These are phyloP conservation scores for Chloris gayana DNA, from an alignment of 176 grass and related monocot species.

Conservation along the genomic window DNA sequence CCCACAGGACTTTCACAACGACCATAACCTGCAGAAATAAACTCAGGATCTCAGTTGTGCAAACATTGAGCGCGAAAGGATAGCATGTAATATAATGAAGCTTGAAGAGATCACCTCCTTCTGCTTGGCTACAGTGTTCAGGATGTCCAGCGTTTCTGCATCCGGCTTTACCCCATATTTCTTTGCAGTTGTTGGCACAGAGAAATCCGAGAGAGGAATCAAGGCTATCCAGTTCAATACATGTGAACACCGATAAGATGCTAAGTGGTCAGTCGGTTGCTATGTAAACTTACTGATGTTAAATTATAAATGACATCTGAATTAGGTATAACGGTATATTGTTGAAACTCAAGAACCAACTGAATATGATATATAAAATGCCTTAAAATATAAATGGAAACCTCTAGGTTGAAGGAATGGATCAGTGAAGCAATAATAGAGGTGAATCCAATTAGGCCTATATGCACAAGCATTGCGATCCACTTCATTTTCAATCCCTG, in stretches of 20 bases:
- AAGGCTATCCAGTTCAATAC: slow-evolving; percentile 53
- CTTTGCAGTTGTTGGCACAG: slow-evolving; percentile 49
- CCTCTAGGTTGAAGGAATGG: neutral
- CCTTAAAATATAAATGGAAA: neutral
- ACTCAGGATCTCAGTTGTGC: neutral
- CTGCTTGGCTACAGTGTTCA: slow-evolving; percentile 69
- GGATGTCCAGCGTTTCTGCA: slow-evolving; percentile 79
- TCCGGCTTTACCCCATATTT: slow-evolving; percentile 90
- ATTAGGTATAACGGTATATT: neutral
- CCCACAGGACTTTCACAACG: slow-evolving; percentile 74
- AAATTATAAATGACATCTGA: neutral
- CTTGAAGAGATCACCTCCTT: slow-evolving; percentile 60
- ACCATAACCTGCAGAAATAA: slow-evolving; percentile 51
- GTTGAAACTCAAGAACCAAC: neutral
- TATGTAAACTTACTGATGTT: neutral
- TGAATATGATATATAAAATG: neutral
- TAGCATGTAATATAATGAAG: neutral
- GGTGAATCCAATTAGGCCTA: too few relatives aligned
- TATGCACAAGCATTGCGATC: neutral
- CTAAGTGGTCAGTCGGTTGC: neutral
- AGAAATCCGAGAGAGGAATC: slow-evolving; percentile 77
- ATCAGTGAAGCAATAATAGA: neutral
- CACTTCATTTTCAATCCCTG: neutral
- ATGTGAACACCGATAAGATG: neutral
- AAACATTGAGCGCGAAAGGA: neutral